phyloP scores from a whole-genome alignment of 257 asterid genomes.

The Marsdenia floribunda region DNA sequence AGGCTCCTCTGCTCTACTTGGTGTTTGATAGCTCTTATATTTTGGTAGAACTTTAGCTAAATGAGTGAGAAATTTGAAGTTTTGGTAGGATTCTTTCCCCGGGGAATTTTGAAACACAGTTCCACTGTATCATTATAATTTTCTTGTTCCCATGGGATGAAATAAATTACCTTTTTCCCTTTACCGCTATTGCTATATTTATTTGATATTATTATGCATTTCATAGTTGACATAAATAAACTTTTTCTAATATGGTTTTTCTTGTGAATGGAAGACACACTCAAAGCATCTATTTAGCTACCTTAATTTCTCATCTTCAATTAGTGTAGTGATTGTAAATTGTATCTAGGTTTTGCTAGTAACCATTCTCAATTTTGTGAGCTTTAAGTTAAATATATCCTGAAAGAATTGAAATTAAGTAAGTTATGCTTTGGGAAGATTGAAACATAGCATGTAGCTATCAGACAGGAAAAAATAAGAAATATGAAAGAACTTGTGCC shows the following conservation, averaged over 20 bases:
- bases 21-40: neutral
- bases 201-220: neutral
- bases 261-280: neutral
- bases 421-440: neutral
- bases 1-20: neutral
- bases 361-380: neutral
- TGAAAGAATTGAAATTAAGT: neutral
- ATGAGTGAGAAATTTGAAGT: neutral
- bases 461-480: conserved; percentile 10
- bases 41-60: neutral
- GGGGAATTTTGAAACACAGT: neutral
- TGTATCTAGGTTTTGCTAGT: neutral
- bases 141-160: neutral
- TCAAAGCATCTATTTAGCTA: neutral
- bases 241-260: neutral
- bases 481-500: conserved; percentile 19
- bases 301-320: neutral
- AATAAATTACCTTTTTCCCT: neutral
- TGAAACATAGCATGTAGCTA: conserved; percentile 1
- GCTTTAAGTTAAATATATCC: neutral
- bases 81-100: neutral
- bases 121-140: neutral
- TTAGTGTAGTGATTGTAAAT: neutral
- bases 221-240: neutral
- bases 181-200: neutral